These are phyloP conservation scores for Ceratobasidium sp. DNA, from an alignment of 1,284 basidiomycete genomes.

Conservation along the genomic window DNA sequence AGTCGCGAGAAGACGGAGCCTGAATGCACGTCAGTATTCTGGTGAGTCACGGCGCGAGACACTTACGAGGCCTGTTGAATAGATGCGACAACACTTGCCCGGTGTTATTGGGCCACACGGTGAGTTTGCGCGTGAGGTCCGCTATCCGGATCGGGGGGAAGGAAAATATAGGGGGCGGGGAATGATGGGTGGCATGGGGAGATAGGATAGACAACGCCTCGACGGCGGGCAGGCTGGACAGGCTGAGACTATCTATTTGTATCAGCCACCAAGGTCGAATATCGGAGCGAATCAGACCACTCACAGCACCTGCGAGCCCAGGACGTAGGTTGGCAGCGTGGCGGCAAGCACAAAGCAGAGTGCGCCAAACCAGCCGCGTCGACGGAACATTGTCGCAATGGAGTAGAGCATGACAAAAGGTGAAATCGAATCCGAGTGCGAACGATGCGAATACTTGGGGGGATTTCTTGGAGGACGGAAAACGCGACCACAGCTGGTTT, in stretches of 20 bases:
- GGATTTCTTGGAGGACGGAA: background rate
- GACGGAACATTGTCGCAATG: background rate
- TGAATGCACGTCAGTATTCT: too few species aligned
- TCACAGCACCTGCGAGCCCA: background rate
- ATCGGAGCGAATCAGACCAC: background rate
- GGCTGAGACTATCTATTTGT: background rate
- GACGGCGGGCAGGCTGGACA: background rate
- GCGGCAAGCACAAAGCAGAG: background rate
- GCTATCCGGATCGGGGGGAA: too few species aligned
- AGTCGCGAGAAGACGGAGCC: too few species aligned
- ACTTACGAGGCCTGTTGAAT: too few species aligned
- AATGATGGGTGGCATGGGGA: background rate
- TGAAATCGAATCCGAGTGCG: too few species aligned
- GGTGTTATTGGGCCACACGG: too few species aligned
- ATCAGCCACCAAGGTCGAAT: background rate
- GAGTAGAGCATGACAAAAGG: background rate
- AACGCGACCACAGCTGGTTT: background rate
- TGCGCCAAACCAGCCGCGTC: background rate
- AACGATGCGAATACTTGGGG: background rate
- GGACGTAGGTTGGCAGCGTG: background rate
- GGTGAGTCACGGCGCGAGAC: too few species aligned
- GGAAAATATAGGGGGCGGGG: background rate
- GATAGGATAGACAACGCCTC: background rate
- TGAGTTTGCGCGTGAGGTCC: too few species aligned
- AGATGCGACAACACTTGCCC: too few species aligned